Conservation (phyloP, 306 rosid species). For the Lagenaria siceraria region DNA sequence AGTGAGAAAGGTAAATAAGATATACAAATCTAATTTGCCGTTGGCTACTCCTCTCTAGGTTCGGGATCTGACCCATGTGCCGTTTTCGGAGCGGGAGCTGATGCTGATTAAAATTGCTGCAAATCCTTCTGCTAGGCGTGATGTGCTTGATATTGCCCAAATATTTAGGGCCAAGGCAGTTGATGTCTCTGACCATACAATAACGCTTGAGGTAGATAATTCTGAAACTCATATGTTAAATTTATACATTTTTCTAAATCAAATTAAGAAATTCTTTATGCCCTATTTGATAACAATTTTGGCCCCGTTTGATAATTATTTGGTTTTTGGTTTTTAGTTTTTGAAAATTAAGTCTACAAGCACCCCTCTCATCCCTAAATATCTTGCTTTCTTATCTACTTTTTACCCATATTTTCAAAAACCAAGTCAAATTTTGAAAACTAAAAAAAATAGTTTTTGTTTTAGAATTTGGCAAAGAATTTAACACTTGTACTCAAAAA, state of each 20-base stretch:
- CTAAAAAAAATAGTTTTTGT: too few species aligned
- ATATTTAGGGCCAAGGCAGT: slow-evolving; percentile 49
- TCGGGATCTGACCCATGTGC: slow-evolving; percentile 27
- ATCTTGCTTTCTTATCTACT: too few species aligned
- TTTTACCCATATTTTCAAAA: too few species aligned
- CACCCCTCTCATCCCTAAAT: too few species aligned
- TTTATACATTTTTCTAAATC: neutral
- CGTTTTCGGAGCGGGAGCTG: slow-evolving; percentile 46
- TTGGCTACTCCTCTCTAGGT: slow-evolving; percentile 25
- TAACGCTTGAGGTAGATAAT: slow-evolving; percentile 35
- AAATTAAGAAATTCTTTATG: neutral
- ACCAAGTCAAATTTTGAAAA: too few species aligned
- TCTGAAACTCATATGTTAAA: neutral
- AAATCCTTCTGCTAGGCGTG: slow-evolving; percentile 43
- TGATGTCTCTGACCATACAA: slow-evolving; percentile 50
- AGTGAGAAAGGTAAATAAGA: neutral
- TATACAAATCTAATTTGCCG: neutral
- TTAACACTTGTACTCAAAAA: too few species aligned
- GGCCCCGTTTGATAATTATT: too few species aligned
- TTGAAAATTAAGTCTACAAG: too few species aligned
- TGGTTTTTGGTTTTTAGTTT: too few species aligned
- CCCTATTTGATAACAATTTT: neutral
- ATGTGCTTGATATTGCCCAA: slow-evolving; percentile 43
- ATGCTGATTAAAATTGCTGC: slow-evolving; percentile 48
- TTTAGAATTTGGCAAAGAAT: too few species aligned